Conservation (phyloP, 2,329 filamentous ascomycete genomes). For the Pseudogymnoascus sp. region DNA sequence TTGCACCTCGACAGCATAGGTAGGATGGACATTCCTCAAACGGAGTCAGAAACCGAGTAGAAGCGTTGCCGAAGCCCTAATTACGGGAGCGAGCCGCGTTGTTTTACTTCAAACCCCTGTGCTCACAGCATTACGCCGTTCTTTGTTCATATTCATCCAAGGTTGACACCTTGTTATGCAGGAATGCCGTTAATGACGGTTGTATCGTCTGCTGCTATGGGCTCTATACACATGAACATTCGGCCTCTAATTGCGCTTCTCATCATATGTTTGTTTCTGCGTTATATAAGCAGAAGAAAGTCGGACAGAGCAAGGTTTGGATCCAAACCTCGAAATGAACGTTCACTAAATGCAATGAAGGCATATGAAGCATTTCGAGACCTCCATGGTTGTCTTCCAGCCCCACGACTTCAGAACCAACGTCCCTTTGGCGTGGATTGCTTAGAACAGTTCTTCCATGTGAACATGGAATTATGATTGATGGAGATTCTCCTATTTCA, state of each 20-base stretch:
- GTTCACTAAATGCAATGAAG: neutral
- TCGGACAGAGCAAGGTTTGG: neutral
- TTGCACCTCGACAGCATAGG: neutral
- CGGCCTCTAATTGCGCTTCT: neutral
- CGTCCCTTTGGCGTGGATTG: slow-evolving; percentile 30
- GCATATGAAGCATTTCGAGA: neutral
- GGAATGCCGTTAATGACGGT: neutral
- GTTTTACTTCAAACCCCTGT: too few species aligned
- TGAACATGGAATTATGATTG: slow-evolving; percentile 24
- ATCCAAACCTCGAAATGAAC: neutral
- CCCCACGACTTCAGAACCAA: slow-evolving; percentile 25
- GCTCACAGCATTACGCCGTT: neutral
- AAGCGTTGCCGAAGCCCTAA: too few species aligned
- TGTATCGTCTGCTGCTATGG: neutral
- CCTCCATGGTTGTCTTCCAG: slow-evolving; percentile 16
- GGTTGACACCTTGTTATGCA: neutral
- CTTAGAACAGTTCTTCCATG: slow-evolving; percentile 30
- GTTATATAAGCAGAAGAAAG: neutral
- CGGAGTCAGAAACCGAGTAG: too few species aligned
- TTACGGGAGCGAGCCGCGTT: too few species aligned
- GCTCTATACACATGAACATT: neutral
- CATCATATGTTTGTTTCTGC: neutral
- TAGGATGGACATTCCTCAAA: too few species aligned
- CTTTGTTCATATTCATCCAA: neutral
- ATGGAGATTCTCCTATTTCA: slow-evolving; percentile 31